These are phyloP conservation scores for Pyrenochaeta sp. DNA, from an alignment of 2,329 filamentous ascomycete species.

Conservation along the genomic window DNA sequence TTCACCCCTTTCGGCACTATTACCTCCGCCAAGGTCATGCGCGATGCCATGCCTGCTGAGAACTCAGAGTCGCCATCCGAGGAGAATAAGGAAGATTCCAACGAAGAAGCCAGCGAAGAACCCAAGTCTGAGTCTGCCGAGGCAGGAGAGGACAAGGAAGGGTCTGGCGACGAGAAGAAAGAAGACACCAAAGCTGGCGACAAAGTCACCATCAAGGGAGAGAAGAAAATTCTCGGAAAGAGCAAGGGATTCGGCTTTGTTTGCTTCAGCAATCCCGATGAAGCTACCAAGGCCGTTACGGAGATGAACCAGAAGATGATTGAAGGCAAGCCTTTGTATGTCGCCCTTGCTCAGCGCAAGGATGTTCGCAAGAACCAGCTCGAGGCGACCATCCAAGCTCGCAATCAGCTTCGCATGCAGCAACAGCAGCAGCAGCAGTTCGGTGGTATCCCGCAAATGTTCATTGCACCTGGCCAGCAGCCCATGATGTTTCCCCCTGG, in stretches of 20 bases:
- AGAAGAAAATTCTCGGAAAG: constrained; percentile 82
- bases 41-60: constrained; percentile 70
- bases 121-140: constrained; percentile 64
- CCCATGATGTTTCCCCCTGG: constrained; percentile 65
- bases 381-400: constrained; percentile 98
- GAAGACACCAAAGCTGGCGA: constrained; percentile 61
- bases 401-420: constrained; percentile 98
- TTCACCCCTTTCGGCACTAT: constrained; percentile 93
- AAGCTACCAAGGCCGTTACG: constrained; percentile 97
- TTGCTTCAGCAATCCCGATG: constrained; percentile 99
- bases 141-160: constrained; percentile 64
- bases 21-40: constrained; percentile 99
- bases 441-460: constrained; percentile 72
- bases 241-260: constrained; percentile 99
- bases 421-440: constrained; percentile 78
- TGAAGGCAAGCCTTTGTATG: constrained; percentile 94
- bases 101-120: constrained; percentile 62
- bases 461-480: constrained; percentile 86
- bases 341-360: constrained; percentile 98
- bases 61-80: constrained; percentile 55
- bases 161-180: constrained; percentile 67
- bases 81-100: constrained; percentile 58
- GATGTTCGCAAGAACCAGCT: constrained; percentile 99
- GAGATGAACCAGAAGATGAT: constrained; percentile 99
- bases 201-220: constrained; percentile 62